phyloP scores from a whole-genome alignment of 2,329 filamentous ascomycete species.

The Aphanoascus verrucosus region DNA sequence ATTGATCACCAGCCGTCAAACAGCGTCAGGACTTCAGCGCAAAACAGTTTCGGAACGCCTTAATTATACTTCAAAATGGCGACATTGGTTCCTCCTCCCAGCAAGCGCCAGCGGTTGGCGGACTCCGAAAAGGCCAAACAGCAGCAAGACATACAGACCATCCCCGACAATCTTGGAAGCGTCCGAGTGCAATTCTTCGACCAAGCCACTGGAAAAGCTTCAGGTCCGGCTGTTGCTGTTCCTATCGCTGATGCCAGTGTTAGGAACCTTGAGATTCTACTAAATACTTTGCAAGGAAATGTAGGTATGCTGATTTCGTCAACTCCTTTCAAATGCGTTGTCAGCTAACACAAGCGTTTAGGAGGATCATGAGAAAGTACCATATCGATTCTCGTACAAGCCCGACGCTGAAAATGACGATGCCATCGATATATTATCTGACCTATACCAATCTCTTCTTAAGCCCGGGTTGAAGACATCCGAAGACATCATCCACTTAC shows the following conservation, averaged over 20 bases:
- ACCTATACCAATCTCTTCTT: constrained; percentile 43
- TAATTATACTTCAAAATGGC: constrained; percentile 48
- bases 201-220: constrained; percentile 57
- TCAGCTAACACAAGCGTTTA: constrained; percentile 17
- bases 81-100: constrained; percentile 70
- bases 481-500: constrained; percentile 52
- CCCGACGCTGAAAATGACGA: constrained; percentile 29
- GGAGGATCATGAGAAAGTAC: constrained; percentile 52
- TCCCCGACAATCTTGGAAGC: constrained; percentile 60
- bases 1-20: neutral
- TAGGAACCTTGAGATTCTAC: constrained; percentile 75
- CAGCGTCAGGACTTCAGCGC: neutral
- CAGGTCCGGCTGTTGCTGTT: constrained; percentile 61
- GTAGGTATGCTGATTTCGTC: constrained; percentile 37
- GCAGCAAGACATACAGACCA: constrained; percentile 62
- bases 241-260: constrained; percentile 75
- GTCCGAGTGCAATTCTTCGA: constrained; percentile 84
- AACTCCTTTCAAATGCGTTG: constrained; percentile 1
- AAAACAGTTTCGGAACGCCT: neutral
- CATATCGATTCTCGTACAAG: constrained; percentile 55
- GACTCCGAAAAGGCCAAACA: constrained; percentile 57
- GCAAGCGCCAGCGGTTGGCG: constrained; percentile 75
- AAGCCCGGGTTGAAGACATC: constrained; percentile 44
- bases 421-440: constrained; percentile 37
- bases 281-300: constrained; percentile 74